Evolutionary conservation across 2,329 filamentous ascomycete genomes (phyloP).

Genomic region (Cordyceps pruinosa): DNA sequence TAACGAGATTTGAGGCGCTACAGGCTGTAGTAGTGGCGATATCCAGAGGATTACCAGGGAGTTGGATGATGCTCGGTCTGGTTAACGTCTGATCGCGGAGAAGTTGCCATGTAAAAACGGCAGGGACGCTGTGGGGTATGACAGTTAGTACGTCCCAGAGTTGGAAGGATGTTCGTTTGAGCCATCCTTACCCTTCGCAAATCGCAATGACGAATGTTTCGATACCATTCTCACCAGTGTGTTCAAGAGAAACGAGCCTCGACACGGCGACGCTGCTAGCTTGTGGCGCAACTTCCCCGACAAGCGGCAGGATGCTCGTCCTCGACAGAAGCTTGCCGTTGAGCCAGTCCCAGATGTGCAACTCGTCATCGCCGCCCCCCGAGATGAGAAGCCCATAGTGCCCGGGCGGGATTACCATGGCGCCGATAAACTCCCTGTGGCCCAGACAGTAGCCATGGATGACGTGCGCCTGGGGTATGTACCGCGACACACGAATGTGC

Average conservation of each 20-base stretch:
- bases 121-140: slow-evolving; percentile 41
- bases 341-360: slow-evolving; percentile 81
- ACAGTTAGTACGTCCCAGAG: background rate
- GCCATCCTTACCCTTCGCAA: slow-evolving; percentile 39
- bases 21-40: slow-evolving; percentile 26
- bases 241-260: slow-evolving; percentile 31
- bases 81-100: slow-evolving; percentile 40
- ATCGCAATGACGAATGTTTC: slow-evolving; percentile 31
- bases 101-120: slow-evolving; percentile 59
- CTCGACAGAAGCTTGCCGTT: slow-evolving; percentile 46
- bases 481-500: slow-evolving; percentile 83
- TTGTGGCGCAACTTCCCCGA: slow-evolving; percentile 30
- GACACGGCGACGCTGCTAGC: slow-evolving; percentile 42
- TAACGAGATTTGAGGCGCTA: slow-evolving; percentile 27
- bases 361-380: slow-evolving; percentile 73
- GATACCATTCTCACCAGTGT: slow-evolving; percentile 22
- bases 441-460: slow-evolving; percentile 88
- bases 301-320: slow-evolving; percentile 42
- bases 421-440: slow-evolving; percentile 77
- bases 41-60: slow-evolving; percentile 62
- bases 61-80: slow-evolving; percentile 39
- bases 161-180: slow-evolving; percentile 3
- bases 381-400: slow-evolving; percentile 64
- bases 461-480: slow-evolving; percentile 73
- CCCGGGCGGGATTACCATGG: slow-evolving; percentile 56